Base-by-base conservation (phyloP, 306 rosid species). In the Begonia peltatifolia region DNA sequence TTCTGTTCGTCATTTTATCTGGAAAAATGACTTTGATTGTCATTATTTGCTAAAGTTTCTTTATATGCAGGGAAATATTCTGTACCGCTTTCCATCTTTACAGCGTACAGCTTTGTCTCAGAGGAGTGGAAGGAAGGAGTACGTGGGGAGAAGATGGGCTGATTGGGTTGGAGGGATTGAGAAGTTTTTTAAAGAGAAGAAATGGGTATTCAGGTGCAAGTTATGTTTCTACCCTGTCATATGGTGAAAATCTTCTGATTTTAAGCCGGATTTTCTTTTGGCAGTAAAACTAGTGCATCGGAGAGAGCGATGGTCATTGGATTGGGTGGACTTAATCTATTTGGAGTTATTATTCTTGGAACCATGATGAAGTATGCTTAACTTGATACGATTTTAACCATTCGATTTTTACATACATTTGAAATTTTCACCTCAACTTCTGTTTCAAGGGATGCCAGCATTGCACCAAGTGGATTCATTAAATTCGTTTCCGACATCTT, bases 291-390 rank as follows among this genome's bases (percentile, higher is more conserved):
- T 61, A 63, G 75, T 55, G 9, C 66, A 46, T 73, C 94, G 47
- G 94, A 90, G 74, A 83, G 79, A 69, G 95, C 87, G 42, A 55
- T 86, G 92, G 95, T 77, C 51, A 53, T 78, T 60, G 99, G 95
- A 60, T 65, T 90, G 60, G 99, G 99, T 47, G 99, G 94, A 44
- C 87, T 92, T 56, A 92, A 92, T 79, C 80, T 92, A 57, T 83
- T 92, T 62, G 99, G 99, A 61, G 86, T 92, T 65, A 71, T 92
- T 53, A 62, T 86, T 72, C 99, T 92, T 30, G 99, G 96, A 79
- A 61, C 94, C 64, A 81, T 92, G 94, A 58, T 92, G 62, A 92
- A 79, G 99, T 92, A 86, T 65, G 93, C 42, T 41, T 20, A 52
- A 63, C 50, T 42, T 68, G 54, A 30, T 62, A 13, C 59, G 22